Evolutionary conservation across 2,329 filamentous ascomycete genomes (phyloP), one percentile per base, ranked within the genome.

Genomic region (Hypomyces perniciosus): DNA sequence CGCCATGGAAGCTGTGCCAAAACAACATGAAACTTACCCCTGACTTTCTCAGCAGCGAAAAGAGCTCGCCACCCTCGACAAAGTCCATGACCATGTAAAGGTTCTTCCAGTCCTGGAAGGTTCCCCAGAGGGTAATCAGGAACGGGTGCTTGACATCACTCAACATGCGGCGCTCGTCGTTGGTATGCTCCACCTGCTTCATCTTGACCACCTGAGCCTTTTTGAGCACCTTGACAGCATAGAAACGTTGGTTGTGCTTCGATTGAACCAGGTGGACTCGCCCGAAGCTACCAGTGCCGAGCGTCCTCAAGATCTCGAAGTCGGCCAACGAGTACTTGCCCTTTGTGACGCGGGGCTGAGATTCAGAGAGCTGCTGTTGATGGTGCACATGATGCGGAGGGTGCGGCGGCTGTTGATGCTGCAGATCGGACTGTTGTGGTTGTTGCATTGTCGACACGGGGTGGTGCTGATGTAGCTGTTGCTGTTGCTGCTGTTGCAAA

Each of bases 11-110:
- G n/a, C 12, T 27, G 31, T 30, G 39, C 8, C 28, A 8, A 10
- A 30, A 33, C 26, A 27, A 20, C 6, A 12, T 20, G 26, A 29
- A 48, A 72, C 78, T 72, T 79, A 81, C 81, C 80, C 92, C 85
- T 77, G 92, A 97, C 72, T 99, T 97, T 62, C 93, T 81, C 62
- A 99, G 75, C 62, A 99, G 72, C 59, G 92, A 97, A 69, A 99
- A 99, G 49, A 99, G 78, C 76, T 99, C 93, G 64, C 93, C 93
- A 60, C 93, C 93, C 72, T 99, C 93, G 48, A 99, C 92, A 74
- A 99, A 99, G 70, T 99, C 93, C 93, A 99, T 99, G 63, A 99
- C 93, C 93, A 99, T 99, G 80, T 99, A 99, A 34, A 99, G 76
- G 67, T 96, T 97, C 72, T 85, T 90, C 46, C 85, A 81, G 65